Percentiles rank a stretch among this genome's conserved stretches.
phyloP scores from a whole-genome alignment of 2,329 filamentous ascomycete species.

The Cladosporium phlei region DNA sequence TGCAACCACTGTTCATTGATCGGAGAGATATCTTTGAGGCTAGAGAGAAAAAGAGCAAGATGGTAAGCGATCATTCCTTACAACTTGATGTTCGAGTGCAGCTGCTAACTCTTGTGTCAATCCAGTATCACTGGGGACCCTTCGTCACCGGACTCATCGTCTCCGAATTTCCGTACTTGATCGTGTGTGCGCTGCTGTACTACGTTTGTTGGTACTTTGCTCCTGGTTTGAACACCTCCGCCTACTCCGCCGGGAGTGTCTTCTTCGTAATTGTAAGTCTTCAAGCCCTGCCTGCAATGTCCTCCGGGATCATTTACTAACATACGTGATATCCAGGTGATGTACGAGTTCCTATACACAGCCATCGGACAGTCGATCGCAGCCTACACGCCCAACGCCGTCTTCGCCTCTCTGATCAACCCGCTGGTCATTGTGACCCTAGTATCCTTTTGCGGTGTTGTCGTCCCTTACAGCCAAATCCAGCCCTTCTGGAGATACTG shows the following conservation, averaged over 20 bases:
- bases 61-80: conserved; percentile 23
- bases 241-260: conserved; percentile 44
- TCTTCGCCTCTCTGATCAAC: conserved; percentile 45
- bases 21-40: conserved; percentile 56
- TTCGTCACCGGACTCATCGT: conserved; percentile 67
- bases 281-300: conserved; percentile 17
- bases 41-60: conserved; percentile 59
- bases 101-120: background rate
- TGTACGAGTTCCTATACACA: conserved; percentile 54
- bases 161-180: conserved; percentile 64
- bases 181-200: conserved; percentile 51
- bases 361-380: conserved; percentile 54
- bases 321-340: conserved; percentile 31
- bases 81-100: conserved; percentile 30
- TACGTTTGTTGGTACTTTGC: conserved; percentile 37
- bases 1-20: conserved; percentile 56
- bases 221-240: conserved; percentile 38
- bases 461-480: conserved; percentile 32
- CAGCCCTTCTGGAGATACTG: conserved; percentile 36
- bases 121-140: conserved; percentile 63
- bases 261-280: conserved; percentile 35
- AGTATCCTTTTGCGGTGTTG: conserved; percentile 32
- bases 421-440: conserved; percentile 32
- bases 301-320: background rate
- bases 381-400: conserved; percentile 40